phyloP scores from a whole-genome alignment of 78 protist genomes.

The Carpediemonas membranifera region DNA sequence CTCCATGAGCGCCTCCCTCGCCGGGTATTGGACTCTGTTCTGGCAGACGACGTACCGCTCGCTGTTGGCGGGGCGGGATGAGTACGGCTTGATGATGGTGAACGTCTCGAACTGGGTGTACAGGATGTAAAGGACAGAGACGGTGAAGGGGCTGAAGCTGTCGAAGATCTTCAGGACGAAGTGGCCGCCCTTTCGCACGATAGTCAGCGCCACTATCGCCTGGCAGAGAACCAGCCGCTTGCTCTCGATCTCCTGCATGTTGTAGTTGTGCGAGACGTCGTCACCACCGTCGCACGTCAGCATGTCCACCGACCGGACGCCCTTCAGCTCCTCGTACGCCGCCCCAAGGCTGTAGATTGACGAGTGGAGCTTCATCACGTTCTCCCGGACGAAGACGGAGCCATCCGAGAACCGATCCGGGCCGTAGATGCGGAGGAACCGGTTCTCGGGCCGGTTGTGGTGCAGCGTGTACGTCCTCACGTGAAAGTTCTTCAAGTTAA shows the following conservation, averaged over 20 bases:
- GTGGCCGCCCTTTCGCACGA: constrained; percentile 49
- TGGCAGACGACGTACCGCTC: constrained; percentile 54
- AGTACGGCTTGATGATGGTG: constrained; percentile 62
- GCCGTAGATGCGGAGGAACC: background rate
- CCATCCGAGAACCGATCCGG: background rate
- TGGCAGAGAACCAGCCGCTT: constrained; percentile 63
- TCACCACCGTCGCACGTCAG: constrained; percentile 57
- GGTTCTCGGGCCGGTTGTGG: background rate
- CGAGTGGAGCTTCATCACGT: constrained; percentile 30
- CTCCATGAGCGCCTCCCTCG: no score
- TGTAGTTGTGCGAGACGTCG: constrained; percentile 49
- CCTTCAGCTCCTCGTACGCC: constrained; percentile 17
- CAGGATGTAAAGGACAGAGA: constrained; percentile 48
- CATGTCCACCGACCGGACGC: constrained; percentile 44
- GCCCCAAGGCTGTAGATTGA: constrained; percentile 43
- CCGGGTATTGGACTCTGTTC: no score
- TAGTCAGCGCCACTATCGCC: constrained; percentile 32
- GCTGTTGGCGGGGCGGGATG: constrained; percentile 76
- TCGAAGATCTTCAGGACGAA: constrained; percentile 80
- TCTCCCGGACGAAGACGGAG: background rate
- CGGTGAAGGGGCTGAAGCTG: constrained; percentile 55
- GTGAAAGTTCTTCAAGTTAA: constrained; percentile 2
- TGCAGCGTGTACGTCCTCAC: background rate
- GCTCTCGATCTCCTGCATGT: constrained; percentile 49
- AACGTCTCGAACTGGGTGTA: constrained; percentile 45